phyloP scores from a whole-genome alignment of 177 flowering plant genomes.

The Vitis hybrid region DNA sequence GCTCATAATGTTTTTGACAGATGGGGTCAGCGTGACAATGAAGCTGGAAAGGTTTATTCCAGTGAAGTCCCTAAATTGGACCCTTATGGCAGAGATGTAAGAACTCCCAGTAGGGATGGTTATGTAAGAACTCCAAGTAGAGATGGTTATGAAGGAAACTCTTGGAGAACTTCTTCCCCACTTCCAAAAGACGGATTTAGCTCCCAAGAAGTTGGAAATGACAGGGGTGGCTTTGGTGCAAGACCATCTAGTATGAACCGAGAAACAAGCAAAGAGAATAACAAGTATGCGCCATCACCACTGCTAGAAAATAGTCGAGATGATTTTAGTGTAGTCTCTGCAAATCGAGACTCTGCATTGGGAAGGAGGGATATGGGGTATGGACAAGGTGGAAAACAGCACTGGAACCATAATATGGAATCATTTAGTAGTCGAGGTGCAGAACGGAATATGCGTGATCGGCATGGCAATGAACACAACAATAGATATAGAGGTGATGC shows the following conservation, averaged over 20 bases:
- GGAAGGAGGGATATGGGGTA: constrained; percentile 48
- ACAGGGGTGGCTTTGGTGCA: constrained; percentile 36
- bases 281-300: constrained; percentile 29
- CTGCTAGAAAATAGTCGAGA: constrained; percentile 34
- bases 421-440: constrained; percentile 33
- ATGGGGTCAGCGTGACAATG: constrained; percentile 49
- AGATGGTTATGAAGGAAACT: constrained; percentile 55
- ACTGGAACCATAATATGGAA: constrained; percentile 41
- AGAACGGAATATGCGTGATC: constrained; percentile 38
- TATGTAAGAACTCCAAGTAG: constrained; percentile 42
- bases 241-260: constrained; percentile 31
- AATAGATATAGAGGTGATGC: constrained; percentile 42
- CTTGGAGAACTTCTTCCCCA: constrained; percentile 57
- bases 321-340: constrained; percentile 23
- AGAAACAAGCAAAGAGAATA: constrained; percentile 41
- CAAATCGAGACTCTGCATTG: constrained; percentile 24
- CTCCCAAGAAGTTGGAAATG: constrained; percentile 32
- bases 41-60: constrained; percentile 44
- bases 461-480: constrained; percentile 37
- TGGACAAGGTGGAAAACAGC: constrained; percentile 49
- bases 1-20: constrained; percentile 37
- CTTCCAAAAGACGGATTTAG: constrained; percentile 34
- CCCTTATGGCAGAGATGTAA: constrained; percentile 39
- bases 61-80: constrained; percentile 51
- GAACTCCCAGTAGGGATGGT: constrained; percentile 56